phyloP scores from a whole-genome alignment of 495 filamentous ascomycete genomes.

The Parmelia sp. region DNA sequence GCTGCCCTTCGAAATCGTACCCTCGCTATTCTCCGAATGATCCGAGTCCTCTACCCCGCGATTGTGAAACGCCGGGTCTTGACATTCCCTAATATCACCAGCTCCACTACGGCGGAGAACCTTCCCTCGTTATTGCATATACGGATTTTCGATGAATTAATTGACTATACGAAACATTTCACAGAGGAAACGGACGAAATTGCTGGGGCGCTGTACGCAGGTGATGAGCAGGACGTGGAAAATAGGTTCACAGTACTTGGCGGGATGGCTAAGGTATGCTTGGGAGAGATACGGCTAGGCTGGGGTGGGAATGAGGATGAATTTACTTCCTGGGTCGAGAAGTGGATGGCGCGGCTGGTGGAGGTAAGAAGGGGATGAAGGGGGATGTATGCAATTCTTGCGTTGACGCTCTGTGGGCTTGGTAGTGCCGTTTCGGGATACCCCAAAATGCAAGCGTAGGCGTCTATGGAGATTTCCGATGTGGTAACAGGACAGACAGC shows the following conservation, averaged over 20 bases:
- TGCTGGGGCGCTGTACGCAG: constrained; percentile 45
- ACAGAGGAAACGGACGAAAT: constrained; percentile 44
- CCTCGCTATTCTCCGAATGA: constrained; percentile 11
- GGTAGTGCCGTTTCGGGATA: not conserved
- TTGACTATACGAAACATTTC: constrained; percentile 35
- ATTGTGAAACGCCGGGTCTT: constrained; percentile 24
- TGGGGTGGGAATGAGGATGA: constrained; percentile 37
- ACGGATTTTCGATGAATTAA: constrained; percentile 22
- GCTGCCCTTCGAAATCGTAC: constrained; percentile 1
- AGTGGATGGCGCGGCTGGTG: constrained; percentile 34
- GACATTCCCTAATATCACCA: constrained; percentile 22
- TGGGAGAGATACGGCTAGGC: constrained; percentile 24
- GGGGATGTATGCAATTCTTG: no score
- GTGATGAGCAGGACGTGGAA: constrained; percentile 30
- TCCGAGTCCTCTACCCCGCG: constrained; percentile 24
- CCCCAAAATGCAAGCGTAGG: not conserved
- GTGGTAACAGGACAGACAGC: not conserved
- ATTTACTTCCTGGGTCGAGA: constrained; percentile 43
- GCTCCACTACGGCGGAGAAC: not conserved
- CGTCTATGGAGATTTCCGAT: not conserved
- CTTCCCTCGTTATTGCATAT: constrained; percentile 11
- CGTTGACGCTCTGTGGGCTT: not conserved
- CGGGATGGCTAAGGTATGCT: constrained; percentile 27
- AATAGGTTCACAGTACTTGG: constrained; percentile 25
- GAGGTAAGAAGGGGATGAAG: constrained; percentile 10